Conservation (phyloP, 805 yeast genomes). For the Candida ovalis region DNA sequence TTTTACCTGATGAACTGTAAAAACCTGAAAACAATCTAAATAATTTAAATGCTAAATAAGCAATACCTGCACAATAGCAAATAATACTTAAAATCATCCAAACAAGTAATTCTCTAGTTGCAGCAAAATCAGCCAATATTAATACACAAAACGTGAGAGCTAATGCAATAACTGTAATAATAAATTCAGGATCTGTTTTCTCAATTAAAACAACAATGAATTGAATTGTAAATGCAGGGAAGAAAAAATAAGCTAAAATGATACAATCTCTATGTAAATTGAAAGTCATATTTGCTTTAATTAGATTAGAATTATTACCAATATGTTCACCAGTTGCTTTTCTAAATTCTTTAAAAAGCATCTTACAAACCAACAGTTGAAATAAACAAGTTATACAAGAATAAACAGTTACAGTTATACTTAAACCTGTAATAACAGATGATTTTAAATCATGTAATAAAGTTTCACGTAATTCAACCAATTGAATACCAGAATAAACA, state of each 20-base stretch:
- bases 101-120: conserved; percentile 29
- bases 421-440: conserved; percentile 33
- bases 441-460: conserved; percentile 24
- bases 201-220: conserved; percentile 38
- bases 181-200: conserved; percentile 37
- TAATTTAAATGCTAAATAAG: conserved; percentile 39
- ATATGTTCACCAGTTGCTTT: conserved; percentile 20
- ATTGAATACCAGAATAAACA: conserved; percentile 43
- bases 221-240: conserved; percentile 43
- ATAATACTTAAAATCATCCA: conserved; percentile 23
- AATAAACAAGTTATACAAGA: conserved; percentile 32
- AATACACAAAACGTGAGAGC: conserved; percentile 31
- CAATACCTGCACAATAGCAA: conserved; percentile 33
- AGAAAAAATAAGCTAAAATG: conserved; percentile 35
- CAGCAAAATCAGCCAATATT: conserved; percentile 36
- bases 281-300: conserved; percentile 32
- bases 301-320: conserved; percentile 35
- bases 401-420: conserved; percentile 36
- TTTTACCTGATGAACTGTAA: conserved; percentile 38
- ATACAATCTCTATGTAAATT: conserved; percentile 36
- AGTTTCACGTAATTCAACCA: conserved; percentile 30
- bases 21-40: conserved; percentile 31
- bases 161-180: conserved; percentile 33
- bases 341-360: not conserved
- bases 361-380: conserved; percentile 20